Evolutionary conservation across 1,284 basidiomycete species (phyloP).

Genomic region (Ceratobasidium sp.): DNA sequence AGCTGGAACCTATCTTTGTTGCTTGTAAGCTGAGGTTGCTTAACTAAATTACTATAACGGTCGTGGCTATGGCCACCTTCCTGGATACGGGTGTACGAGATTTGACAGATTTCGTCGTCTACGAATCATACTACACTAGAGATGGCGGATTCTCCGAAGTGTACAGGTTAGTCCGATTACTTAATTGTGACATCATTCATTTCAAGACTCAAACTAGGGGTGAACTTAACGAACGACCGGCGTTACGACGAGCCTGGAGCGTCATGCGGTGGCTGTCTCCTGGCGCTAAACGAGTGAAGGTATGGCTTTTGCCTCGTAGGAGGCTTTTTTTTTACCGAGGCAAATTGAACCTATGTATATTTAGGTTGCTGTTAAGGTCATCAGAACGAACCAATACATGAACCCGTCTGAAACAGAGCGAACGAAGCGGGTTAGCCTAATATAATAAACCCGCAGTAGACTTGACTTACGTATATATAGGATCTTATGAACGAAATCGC

Average conservation of each 20-base stretch:
- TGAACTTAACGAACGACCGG: background rate
- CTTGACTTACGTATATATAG: background rate
- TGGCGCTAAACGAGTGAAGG: background rate
- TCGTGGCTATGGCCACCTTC: background rate
- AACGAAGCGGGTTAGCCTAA: background rate
- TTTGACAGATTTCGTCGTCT: background rate
- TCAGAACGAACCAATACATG: background rate
- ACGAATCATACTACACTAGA: background rate
- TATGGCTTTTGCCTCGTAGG: too few species aligned
- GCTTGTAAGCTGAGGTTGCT: too few species aligned
- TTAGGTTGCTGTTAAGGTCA: conserved; percentile 24
- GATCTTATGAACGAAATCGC: conserved; percentile 19
- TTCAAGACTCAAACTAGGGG: background rate
- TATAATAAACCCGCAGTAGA: background rate
- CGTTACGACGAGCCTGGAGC: background rate
- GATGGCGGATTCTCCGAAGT: conserved; percentile 16
- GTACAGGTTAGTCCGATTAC: background rate
- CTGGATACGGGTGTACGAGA: background rate
- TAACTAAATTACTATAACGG: too few species aligned
- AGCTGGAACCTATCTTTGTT: too few species aligned
- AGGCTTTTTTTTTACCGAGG: too few species aligned
- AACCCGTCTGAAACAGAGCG: background rate
- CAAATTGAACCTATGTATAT: background rate
- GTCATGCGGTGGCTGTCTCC: conserved; percentile 1
- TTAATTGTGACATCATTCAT: background rate